Evolutionary conservation across 75 land plant genomes (phyloP), one percentile per base, ranked within the genome.

Genomic region (Pinus taeda): DNA sequence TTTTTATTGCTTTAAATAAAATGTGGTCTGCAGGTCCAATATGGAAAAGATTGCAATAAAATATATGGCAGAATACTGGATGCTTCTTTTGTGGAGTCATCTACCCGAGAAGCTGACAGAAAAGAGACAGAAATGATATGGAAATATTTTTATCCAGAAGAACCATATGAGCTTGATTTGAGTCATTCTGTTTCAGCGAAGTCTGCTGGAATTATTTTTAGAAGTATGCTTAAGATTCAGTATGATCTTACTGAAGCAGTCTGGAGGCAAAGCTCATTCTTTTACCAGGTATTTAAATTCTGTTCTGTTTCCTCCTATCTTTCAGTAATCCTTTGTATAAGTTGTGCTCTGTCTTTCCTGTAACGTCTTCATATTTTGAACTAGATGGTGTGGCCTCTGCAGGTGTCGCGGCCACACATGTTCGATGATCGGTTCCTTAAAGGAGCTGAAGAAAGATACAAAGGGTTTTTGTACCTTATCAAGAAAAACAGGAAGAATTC

Each of bases 171-270:
- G 24, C 77, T 90, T 60, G 84, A 86, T 60, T 75, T 81, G 37
- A 59, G 74, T 21, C 62, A 15, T 7, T 73, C 71, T 14, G 62
- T 59, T 58, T 49, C 60, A 9, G 59, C 60, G 73, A 37, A 22
- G 29, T 59, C 57, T n/a, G 59, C 55, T 69, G 55, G 65, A 33
- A 59, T 60, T 18, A 56, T 75, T 63, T 76, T 71, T 57, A 45
- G 18, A 24, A 71, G 21, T 42, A 57, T 29, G 67, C 45, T 59
- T 37, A 78, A 18, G 80, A 85, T 88, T 56, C 78, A 83, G 11
- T 94, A 97, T 83, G 92, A 97, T 79, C 73, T 97, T 21, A 82
- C 73, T 21, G 89, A 83, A 56, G 99, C 98, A 62, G 93, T 90
- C 67, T 74, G 78, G 60, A 89, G 99, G 72, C 99, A 94, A 60